Evolutionary conservation across 805 yeast genomes (phyloP).

Genomic region (Lachancea kluyveri): DNA sequence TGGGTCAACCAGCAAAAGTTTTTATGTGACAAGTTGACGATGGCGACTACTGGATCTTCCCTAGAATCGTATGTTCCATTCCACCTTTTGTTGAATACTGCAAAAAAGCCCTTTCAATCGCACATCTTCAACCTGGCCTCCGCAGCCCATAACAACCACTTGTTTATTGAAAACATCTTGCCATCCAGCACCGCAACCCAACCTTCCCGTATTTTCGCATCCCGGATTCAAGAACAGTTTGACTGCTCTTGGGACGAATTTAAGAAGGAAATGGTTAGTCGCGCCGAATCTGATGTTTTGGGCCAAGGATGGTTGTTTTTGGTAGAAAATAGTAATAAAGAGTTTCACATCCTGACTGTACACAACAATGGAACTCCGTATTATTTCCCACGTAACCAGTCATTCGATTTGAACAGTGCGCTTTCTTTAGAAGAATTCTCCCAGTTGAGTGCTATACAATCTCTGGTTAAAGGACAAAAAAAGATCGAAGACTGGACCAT

Average conservation of each 20-base stretch:
- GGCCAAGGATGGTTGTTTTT: slow-evolving; percentile 74
- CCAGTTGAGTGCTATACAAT: slow-evolving; percentile 37
- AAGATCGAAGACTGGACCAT: slow-evolving; percentile 54
- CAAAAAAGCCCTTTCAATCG: slow-evolving; percentile 59
- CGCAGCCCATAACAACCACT: slow-evolving; percentile 87
- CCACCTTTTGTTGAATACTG: slow-evolving; percentile 61
- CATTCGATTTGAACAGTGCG: slow-evolving; percentile 70
- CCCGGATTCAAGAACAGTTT: slow-evolving; percentile 32
- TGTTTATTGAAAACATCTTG: slow-evolving; percentile 60
- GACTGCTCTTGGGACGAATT: slow-evolving; percentile 40
- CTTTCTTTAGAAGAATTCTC: slow-evolving; percentile 50
- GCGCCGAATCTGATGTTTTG: slow-evolving; percentile 40
- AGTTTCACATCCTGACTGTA: slow-evolving; percentile 46
- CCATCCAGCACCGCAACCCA: slow-evolving; percentile 18
- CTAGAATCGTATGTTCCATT: slow-evolving; percentile 72
- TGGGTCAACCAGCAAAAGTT: slow-evolving; percentile 79
- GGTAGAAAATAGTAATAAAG: slow-evolving; percentile 59
- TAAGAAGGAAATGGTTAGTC: slow-evolving; percentile 41
- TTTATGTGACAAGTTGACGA: slow-evolving; percentile 52
- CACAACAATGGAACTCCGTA: slow-evolving; percentile 79
- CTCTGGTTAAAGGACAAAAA: slow-evolving; percentile 30
- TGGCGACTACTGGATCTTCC: slow-evolving; percentile 70
- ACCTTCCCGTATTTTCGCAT: slow-evolving; percentile 33
- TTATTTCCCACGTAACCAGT: slow-evolving; percentile 60
- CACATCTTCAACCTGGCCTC: slow-evolving; percentile 80